Evolutionary conservation across 345 rosid species (phyloP), one percentile per base, ranked within the genome.

Genomic region (Eutrema yunnanense): DNA sequence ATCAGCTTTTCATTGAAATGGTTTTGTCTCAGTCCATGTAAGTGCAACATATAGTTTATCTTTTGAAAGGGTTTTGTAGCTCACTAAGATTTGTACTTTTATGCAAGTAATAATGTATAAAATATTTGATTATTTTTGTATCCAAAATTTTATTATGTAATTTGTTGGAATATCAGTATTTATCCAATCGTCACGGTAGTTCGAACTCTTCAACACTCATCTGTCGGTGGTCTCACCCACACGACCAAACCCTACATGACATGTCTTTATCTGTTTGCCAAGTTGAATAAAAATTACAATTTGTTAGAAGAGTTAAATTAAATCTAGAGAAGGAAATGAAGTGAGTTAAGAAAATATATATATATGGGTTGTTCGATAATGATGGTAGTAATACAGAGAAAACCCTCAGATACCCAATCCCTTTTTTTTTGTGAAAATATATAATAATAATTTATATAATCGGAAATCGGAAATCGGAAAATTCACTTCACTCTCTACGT

Each of bases 141-240:
- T 40, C 33, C 33, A 60, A 19, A 29, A 11, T 29, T 49, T 22
- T 22, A 22, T 22, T 1, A 22, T 22, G 2, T 22, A 22, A 22
- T 30, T 30, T 30, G 33, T 30, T 30, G 33, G 5, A 30, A 30
- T 30, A 30, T 30, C 33, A 30, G 33, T 30, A 30, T 22, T 10
- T n/a, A 56, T 65, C 43, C 51, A 27, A 9, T 56, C 7, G 66
- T 57, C 29, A 73, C 14, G 77, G 77, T 73, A 29, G 77, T 65
- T 65, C 52, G 16, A 65, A 49, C 46, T 48, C 60, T 56, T 30
- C 66, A 65, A 73, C 77, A 57, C 59, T 47, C 27, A 29, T 47
- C 3, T 66, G 72, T 66, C 78, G 78, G 77, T 73, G 72, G 77
- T 73, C 72, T 65, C 33, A 73, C 59, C 77, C 72, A 65, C 67